Evolutionary conservation across 768 basidiomycete genomes (phyloP), one percentile per base, ranked within the genome.

Genomic region (Pholiota molesta): DNA sequence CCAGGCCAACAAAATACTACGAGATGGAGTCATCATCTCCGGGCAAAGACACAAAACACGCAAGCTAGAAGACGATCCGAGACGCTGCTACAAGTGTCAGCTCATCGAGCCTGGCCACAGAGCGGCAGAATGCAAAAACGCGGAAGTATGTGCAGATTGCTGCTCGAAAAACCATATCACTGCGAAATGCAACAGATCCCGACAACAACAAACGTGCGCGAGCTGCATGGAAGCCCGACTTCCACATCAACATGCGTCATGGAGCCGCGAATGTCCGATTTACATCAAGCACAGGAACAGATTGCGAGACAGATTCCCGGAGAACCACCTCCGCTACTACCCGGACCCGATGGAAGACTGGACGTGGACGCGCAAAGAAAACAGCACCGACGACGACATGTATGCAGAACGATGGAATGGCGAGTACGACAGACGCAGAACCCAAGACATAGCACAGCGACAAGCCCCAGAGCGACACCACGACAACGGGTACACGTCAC

Each of bases 41-140:
- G 21, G 14, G 47, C 54, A 14, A 55, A 47, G 53, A 14, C 35
- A 37, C 13, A 5, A 11, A 37, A 37, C 35, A 9, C 35, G 35
- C 35, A 65, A 65, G 29, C 37, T 65, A 16, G 59, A 62, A 33
- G 64, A 62, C 19, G 58, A 65, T 7, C 64, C 61, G 0, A 56
- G 33, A 42, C n/a, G 59, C 5, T 65, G 64, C 55, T 65, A 60
- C 54, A 60, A 47, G 35, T 65, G 64, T 49, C 61, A 65, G 21
- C 14, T 60, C 3, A 14, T 55, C 4, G 54, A 54, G 6, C 40
- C 64, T 5, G 59, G 54, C 26, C 64, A 65, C 61, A 56, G 47
- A 16, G 61, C 61, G 2, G 31, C 47, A 2, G 31, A 26, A 5
- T 65, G 64, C 54, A 14, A 10, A 19, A 31, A 29, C 6, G 31